phyloP scores from a whole-genome alignment of 176 grass and related monocot species.

The Phoenix roebelenii region DNA sequence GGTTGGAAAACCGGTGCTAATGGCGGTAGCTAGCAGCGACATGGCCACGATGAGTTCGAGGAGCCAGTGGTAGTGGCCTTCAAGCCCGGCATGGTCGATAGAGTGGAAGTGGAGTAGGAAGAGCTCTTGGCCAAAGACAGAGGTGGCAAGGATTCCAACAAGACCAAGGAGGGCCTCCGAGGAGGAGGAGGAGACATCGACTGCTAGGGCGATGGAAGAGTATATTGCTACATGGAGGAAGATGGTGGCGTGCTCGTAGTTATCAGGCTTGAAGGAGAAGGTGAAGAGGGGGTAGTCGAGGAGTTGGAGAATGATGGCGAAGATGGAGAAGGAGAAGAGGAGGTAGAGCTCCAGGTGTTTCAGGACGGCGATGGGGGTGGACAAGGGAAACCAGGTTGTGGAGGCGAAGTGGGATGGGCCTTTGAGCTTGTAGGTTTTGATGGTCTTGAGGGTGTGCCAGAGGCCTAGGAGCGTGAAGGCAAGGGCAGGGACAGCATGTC shows the following conservation, averaged over 20 bases:
- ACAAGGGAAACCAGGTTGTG: conserved; percentile 57
- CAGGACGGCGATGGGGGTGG: conserved; percentile 21
- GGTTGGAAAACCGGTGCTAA: conserved; percentile 24
- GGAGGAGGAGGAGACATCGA: conserved; percentile 24
- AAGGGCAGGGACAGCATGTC: conserved; percentile 53
- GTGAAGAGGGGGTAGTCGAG: conserved; percentile 35
- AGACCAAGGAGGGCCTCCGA: conserved; percentile 16
- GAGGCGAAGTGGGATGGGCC: conserved; percentile 53
- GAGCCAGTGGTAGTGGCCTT: conserved; percentile 93
- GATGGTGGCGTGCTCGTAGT: conserved; percentile 86
- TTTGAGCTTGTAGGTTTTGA: conserved; percentile 59
- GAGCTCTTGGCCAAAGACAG: conserved; percentile 69
- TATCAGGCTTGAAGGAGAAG: conserved; percentile 30
- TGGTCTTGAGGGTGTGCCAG: conserved; percentile 66
- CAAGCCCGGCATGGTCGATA: conserved; percentile 51
- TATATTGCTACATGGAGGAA: conserved; percentile 76
- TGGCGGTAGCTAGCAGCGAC: conserved; percentile 21
- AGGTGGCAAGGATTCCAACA: conserved; percentile 50
- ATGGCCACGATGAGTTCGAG: conserved; percentile 44
- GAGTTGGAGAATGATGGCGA: conserved; percentile 49
- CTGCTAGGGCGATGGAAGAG: conserved; percentile 38
- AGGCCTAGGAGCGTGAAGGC: conserved; percentile 67
- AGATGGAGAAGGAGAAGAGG: conserved; percentile 54
- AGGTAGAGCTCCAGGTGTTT: conserved; percentile 72
- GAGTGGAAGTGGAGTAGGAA: conserved; percentile 74